A percentile compares a stretch with the other conserved stretches of the same genome.
Evolutionary conservation across 2,329 filamentous ascomycete genomes (phyloP).

Genomic region (Epichloe glyceriae): DNA sequence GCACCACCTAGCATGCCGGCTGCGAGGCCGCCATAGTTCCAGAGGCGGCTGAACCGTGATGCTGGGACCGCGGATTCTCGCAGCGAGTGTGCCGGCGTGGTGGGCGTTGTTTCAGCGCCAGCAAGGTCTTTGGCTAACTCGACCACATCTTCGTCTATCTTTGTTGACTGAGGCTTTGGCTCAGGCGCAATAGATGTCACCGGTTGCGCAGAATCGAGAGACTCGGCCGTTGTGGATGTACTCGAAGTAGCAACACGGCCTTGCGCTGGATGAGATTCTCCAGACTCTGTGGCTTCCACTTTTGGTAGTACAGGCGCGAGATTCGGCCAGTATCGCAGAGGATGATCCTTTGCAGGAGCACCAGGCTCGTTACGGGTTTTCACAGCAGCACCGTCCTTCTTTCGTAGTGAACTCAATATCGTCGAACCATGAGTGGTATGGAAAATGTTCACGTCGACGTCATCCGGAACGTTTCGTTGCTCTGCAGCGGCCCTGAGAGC

Average conservation of each 20-base stretch:
- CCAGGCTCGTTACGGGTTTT: constrained; percentile 6
- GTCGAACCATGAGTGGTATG: constrained; percentile 32
- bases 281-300: not conserved
- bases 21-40: constrained; percentile 89
- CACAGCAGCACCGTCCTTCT: constrained; percentile 10
- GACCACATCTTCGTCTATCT: constrained; percentile 4
- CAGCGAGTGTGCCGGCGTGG: constrained; percentile 46
- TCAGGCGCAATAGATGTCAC: not conserved
- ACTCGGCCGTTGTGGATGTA: constrained; percentile 1
- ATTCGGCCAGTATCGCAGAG: constrained; percentile 22
- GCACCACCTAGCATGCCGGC: constrained; percentile 93
- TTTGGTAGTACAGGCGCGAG: constrained; percentile 12
- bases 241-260: not conserved
- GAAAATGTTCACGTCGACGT: constrained; percentile 34
- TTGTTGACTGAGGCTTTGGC: not conserved
- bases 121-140: constrained; percentile 16
- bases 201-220: not conserved
- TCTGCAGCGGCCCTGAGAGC: constrained; percentile 8
- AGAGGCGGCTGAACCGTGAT: constrained; percentile 72
- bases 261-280: not conserved
- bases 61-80: constrained; percentile 84
- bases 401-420: constrained; percentile 26
- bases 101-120: constrained; percentile 6
- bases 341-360: constrained; percentile 22
- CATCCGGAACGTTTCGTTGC: constrained; percentile 24